Percentiles rank a stretch among this genome's conserved stretches.
Evolutionary conservation across 305 asterid species (phyloP).

Genomic region (Fraxinus platypoda): DNA sequence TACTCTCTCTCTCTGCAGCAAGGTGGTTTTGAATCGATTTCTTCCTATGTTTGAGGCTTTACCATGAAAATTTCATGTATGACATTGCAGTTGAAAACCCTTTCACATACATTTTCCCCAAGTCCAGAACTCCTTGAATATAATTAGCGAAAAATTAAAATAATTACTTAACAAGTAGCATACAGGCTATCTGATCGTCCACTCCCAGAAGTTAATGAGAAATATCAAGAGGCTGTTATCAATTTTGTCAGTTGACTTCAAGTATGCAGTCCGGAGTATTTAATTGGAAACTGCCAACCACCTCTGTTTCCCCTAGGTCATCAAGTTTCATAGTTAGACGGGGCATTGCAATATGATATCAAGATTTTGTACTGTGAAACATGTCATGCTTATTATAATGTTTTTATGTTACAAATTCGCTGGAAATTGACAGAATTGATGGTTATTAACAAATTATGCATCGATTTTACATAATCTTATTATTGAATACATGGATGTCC

Average conservation of each 20-base stretch:
- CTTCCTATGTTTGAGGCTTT: neutral
- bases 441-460: neutral
- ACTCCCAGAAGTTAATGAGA: neutral
- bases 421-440: neutral
- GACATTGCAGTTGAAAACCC: neutral
- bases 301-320: neutral
- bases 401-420: neutral
- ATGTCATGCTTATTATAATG: neutral
- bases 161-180: neutral
- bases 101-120: neutral
- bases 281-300: neutral
- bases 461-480: neutral
- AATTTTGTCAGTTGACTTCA: too few species aligned
- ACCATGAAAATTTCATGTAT: neutral
- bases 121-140: neutral
- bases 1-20: neutral
- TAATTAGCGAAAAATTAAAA: neutral
- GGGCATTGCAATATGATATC: neutral
- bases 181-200: neutral
- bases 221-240: neutral
- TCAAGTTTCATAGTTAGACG: neutral
- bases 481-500: neutral
- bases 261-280: too few species aligned
- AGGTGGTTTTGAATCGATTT: neutral
- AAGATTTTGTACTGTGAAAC: neutral